These are phyloP conservation scores for Aegilops umbellulata DNA, from an alignment of 176 grass and related monocot genomes.

Conservation along the genomic window DNA sequence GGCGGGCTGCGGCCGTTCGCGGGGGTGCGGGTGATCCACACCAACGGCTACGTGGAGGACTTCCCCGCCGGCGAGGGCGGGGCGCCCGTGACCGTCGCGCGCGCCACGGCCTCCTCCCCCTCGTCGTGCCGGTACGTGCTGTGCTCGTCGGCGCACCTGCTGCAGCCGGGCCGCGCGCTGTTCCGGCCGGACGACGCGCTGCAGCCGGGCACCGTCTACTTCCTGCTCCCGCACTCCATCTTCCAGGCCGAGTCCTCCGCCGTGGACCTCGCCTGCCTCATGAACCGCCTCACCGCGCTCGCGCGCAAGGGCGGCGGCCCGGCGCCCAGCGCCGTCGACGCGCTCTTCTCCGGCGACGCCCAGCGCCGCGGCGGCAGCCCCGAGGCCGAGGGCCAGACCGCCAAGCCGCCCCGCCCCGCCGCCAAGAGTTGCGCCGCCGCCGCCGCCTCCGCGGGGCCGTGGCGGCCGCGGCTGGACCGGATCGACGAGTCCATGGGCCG, in stretches of 20 bases:
- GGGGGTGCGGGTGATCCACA: conserved; percentile 86
- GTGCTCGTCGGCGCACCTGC: conserved; percentile 68
- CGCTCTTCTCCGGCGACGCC: conserved; percentile 26
- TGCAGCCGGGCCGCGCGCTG: conserved; percentile 49
- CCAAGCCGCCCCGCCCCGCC: background rate
- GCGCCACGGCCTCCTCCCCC: conserved; percentile 24
- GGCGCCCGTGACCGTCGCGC: conserved; percentile 50
- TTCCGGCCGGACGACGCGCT: conserved; percentile 67
- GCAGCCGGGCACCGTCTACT: conserved; percentile 78
- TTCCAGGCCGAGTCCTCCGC: conserved; percentile 82
- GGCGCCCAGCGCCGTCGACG: conserved; percentile 40
- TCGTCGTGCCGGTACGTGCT: conserved; percentile 48
- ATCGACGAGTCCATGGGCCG: conserved; percentile 76
- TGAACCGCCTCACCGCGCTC: conserved; percentile 74
- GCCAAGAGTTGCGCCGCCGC: background rate
- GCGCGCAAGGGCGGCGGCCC: conserved; percentile 42
- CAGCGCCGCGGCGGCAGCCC: background rate
- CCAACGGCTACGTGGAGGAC: conserved; percentile 94
- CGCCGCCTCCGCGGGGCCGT: background rate
- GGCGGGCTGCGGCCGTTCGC: conserved; percentile 31
- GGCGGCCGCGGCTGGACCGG: conserved; percentile 62
- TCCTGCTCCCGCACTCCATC: conserved; percentile 71
- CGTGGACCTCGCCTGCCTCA: conserved; percentile 79
- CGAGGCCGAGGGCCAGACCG: background rate
- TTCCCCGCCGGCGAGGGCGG: conserved; percentile 44